Conservation (phyloP, 306 rosid species). For the Pyrus communis region DNA sequence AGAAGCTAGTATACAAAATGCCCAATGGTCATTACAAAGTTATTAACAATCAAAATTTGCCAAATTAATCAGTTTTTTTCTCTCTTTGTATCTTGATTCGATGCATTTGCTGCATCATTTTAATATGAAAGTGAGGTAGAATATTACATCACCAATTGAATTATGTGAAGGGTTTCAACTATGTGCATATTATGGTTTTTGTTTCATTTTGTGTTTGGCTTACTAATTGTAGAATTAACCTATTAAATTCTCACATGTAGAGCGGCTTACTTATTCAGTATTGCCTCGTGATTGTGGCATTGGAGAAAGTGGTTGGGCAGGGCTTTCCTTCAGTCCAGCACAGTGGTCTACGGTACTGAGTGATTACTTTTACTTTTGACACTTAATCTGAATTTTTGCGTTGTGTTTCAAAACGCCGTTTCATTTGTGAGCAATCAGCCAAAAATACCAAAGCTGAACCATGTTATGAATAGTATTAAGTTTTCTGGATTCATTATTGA, state of each 20-base stretch:
- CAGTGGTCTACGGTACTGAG: slow-evolving; percentile 61
- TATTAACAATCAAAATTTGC: neutral
- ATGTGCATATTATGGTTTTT: neutral
- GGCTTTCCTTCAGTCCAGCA: slow-evolving; percentile 76
- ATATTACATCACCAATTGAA: neutral
- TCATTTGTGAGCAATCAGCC: neutral
- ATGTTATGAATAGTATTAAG: neutral
- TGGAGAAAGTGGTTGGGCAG: slow-evolving; percentile 92
- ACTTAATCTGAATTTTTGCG: neutral
- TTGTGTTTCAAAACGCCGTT: neutral
- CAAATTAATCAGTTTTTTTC: neutral
- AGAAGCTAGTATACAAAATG: neutral
- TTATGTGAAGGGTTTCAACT: neutral
- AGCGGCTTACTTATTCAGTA: slow-evolving; percentile 67
- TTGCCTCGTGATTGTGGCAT: slow-evolving; percentile 63
- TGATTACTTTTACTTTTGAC: slow-evolving; percentile 1
- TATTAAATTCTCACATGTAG: slow-evolving; percentile 47
- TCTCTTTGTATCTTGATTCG: neutral
- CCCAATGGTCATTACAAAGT: neutral
- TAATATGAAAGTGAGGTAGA: neutral
- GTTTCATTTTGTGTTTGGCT: neutral
- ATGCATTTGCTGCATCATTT: neutral
- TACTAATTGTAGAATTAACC: slow-evolving; percentile 18
- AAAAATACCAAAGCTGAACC: neutral
- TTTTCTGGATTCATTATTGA: neutral